A percentile compares a stretch with the other conserved stretches of the same genome.
Conservation (phyloP, 2,329 filamentous ascomycete species). For the Talaromyces sp. region DNA sequence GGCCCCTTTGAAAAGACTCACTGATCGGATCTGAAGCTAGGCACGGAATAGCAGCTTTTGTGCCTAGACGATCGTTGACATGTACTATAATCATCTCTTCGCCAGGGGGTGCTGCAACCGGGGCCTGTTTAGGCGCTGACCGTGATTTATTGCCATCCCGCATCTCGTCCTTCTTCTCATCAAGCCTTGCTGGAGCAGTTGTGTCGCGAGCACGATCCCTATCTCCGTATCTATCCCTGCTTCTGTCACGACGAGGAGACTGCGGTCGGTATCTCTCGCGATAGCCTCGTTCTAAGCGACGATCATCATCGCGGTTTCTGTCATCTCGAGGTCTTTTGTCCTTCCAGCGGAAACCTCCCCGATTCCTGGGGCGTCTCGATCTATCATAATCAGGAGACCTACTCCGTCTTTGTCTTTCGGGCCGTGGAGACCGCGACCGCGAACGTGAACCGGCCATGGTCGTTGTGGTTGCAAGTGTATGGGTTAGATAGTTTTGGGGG, state of each 20-base stretch:
- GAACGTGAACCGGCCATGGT: slow-evolving; percentile 14
- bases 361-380: slow-evolving; percentile 37
- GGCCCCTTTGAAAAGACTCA: slow-evolving; percentile 27
- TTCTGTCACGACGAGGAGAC: slow-evolving; percentile 37
- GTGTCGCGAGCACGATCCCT: slow-evolving; percentile 19
- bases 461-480: not conserved
- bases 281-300: slow-evolving; percentile 52
- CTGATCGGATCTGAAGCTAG: slow-evolving; percentile 75
- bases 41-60: slow-evolving; percentile 91
- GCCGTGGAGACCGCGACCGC: slow-evolving; percentile 21
- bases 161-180: slow-evolving; percentile 26
- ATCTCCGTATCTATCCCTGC: slow-evolving; percentile 27
- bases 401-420: slow-evolving; percentile 38
- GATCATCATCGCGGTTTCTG: slow-evolving; percentile 38
- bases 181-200: slow-evolving; percentile 19
- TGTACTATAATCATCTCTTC: slow-evolving; percentile 92
- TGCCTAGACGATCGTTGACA: slow-evolving; percentile 91
- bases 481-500: not conserved
- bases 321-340: slow-evolving; percentile 53
- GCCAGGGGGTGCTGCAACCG: slow-evolving; percentile 34
- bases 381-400: slow-evolving; percentile 37
- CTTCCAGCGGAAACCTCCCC: slow-evolving; percentile 46
- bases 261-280: slow-evolving; percentile 33
- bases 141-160: slow-evolving; percentile 43
- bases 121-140: slow-evolving; percentile 30